Evolutionary conservation across 1,284 basidiomycete species (phyloP), one percentile per base, ranked within the genome.

Genomic region (Apiotrichum laibachii): DNA sequence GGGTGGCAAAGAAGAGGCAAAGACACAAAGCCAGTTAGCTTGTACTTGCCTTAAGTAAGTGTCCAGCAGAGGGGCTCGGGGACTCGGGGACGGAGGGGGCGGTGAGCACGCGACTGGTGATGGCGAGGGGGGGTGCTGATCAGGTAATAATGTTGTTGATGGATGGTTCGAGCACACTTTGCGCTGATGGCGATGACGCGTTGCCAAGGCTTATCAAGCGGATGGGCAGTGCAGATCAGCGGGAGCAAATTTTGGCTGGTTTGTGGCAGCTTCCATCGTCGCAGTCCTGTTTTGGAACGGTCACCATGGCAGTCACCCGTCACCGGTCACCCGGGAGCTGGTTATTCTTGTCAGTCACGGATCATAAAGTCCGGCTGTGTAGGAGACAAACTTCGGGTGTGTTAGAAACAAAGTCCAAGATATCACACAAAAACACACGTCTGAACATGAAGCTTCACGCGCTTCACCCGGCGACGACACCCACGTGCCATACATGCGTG

Each of bases 131-230:
- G 11, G 12, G 12, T 13, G 37, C 5, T 39, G 11, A 39, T 39
- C 18, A 42, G 18, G 40, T 16, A 37, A 16, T 13, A 35, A 35
- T 35, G 34, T 35, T 35, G 37, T 37, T n/a, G 18, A 43, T 43
- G 42, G 42, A 43, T 19, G 18, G 9, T 43, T 43, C 42, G 18
- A 43, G 42, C 42, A 43, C 2, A 3, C 18, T 8, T 16, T 10
- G 18, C 6, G 5, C n/a, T 6, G 4, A 16, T 4, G 42, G 22
- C 7, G 44, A 45, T 45, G 44, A 45, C 44, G 44, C 44, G 44
- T 45, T 45, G 44, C 44, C 44, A 45, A 45, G 44, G 40, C 40
- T 42, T 42, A 42, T 42, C 40, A 42, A 42, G 40, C 40, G 9
- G 4, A 9, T 16, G 18, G 18, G 4, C 13, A 13, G 35, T 8